These are phyloP conservation scores for Phaffomyces opuntiae DNA, from an alignment of 805 yeast species.

Conservation along the genomic window DNA sequence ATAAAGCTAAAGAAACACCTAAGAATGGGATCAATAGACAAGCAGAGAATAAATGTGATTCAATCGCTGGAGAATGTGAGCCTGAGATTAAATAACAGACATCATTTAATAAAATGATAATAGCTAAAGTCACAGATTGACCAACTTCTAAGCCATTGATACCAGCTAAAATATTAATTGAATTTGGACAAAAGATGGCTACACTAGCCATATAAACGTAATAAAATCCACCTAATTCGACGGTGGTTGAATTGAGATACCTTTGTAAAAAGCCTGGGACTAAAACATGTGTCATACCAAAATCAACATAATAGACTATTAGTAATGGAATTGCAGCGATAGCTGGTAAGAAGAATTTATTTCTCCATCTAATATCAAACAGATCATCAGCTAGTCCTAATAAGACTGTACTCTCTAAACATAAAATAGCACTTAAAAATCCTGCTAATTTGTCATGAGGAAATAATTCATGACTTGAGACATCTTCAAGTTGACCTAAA, in stretches of 20 bases:
- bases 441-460: constrained; percentile 83
- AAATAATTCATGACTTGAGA: constrained; percentile 30
- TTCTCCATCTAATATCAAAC: constrained; percentile 96
- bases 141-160: constrained; percentile 96
- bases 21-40: constrained; percentile 78
- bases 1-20: constrained; percentile 74
- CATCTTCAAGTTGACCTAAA: constrained; percentile 22
- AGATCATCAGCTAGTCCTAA: constrained; percentile 91
- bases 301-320: constrained; percentile 88
- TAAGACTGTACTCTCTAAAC: constrained; percentile 75
- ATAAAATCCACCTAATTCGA: constrained; percentile 76
- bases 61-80: constrained; percentile 48
- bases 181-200: constrained; percentile 91
- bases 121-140: constrained; percentile 74
- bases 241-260: constrained; percentile 30
- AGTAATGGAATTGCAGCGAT: constrained; percentile 88
- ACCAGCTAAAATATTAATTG: constrained; percentile 94
- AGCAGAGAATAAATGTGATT: constrained; percentile 76
- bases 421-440: constrained; percentile 76
- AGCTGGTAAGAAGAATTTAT: constrained; percentile 92
- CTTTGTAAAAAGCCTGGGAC: constrained; percentile 59
- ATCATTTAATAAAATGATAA: constrained; percentile 72
- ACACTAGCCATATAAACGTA: constrained; percentile 87
- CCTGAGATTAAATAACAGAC: constrained; percentile 53
- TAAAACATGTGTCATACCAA: constrained; percentile 82